Evolutionary conservation across 306 rosid species (phyloP).

Genomic region (Malus domestica): ASM211411v1 NC_041796.1:22236501-22237000

Average conservation of each 20-base stretch:
- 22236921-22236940: constrained; percentile 97
- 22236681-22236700: too few relatives aligned
- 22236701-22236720: too few relatives aligned
- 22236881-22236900: constrained; percentile 97
- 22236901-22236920: constrained; percentile 86
- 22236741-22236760: constrained; percentile 67
- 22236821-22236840: constrained; percentile 97
- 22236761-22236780: constrained; percentile 92
- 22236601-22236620: background rate
- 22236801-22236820: constrained; percentile 97
- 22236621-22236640: constrained; percentile 1
- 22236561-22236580: background rate
- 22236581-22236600: background rate
- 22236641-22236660: too few relatives aligned
- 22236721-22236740: too few relatives aligned
- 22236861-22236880: constrained; percentile 90
- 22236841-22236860: constrained; percentile 97
- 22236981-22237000: background rate
- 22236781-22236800: constrained; percentile 79
- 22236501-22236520: constrained; percentile 3
- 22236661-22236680: too few relatives aligned
- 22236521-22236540: background rate
- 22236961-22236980: background rate
- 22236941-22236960: constrained; percentile 14
- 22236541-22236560: background rate